Evolutionary conservation across 2,329 filamentous ascomycete genomes (phyloP).

Genomic region (Scedosporium minutisporum): DNA sequence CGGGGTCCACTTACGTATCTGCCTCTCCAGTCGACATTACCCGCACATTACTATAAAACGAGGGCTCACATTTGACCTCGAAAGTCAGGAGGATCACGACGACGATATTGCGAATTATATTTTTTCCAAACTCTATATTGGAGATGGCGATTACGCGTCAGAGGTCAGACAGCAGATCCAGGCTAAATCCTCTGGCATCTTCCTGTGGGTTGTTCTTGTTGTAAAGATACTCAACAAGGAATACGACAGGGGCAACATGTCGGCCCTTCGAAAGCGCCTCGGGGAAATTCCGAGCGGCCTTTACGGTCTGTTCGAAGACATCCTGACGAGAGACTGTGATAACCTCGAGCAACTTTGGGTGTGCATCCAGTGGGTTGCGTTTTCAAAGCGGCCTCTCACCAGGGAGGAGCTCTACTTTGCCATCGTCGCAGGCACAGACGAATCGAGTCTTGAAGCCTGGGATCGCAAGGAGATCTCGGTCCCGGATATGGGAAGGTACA

Average conservation of each 20-base stretch:
- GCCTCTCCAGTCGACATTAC: slow-evolving; percentile 33
- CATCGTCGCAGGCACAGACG: slow-evolving; percentile 12
- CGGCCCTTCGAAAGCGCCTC: slow-evolving; percentile 18
- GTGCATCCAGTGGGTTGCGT: slow-evolving; percentile 46
- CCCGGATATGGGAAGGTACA: slow-evolving; percentile 17
- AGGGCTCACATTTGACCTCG: slow-evolving; percentile 13
- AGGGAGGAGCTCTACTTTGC: slow-evolving; percentile 36
- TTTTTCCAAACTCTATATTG: neutral
- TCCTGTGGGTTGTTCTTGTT: slow-evolving; percentile 33
- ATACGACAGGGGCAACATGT: slow-evolving; percentile 15
- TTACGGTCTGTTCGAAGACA: slow-evolving; percentile 37
- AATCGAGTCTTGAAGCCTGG: neutral
- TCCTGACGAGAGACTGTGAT: slow-evolving; percentile 34
- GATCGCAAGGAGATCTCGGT: neutral
- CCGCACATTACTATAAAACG: slow-evolving; percentile 13
- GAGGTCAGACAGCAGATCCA: slow-evolving; percentile 16
- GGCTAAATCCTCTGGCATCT: slow-evolving; percentile 28
- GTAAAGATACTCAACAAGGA: slow-evolving; percentile 29
- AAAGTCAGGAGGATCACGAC: slow-evolving; percentile 15
- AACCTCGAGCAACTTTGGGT: slow-evolving; percentile 30
- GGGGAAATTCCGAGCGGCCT: slow-evolving; percentile 27
- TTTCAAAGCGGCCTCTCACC: slow-evolving; percentile 30
- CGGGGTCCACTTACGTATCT: slow-evolving; percentile 18
- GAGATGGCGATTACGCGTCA: neutral
- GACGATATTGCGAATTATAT: slow-evolving; percentile 18